phyloP scores from a whole-genome alignment of 75 land plant genomes.

The Sequoia sempervirens region DNA sequence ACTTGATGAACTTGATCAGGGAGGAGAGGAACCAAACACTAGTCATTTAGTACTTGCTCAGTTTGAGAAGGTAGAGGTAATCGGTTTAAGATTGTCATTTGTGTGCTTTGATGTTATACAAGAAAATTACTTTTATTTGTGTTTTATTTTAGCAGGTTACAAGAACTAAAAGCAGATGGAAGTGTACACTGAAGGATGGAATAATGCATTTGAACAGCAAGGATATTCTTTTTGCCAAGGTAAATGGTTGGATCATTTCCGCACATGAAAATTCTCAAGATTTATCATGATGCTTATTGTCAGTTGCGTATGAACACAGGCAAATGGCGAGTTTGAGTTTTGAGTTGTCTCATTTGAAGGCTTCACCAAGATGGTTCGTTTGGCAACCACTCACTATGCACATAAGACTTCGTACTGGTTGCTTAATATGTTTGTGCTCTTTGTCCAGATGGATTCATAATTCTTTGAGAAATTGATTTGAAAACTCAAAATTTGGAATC shows the following conservation, averaged over 20 bases:
- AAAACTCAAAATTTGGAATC: constrained; percentile 9
- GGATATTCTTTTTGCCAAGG: constrained; percentile 96
- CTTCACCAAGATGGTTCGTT: not conserved
- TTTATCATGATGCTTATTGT: not conserved
- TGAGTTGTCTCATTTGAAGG: constrained; percentile 14
- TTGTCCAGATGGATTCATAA: not conserved
- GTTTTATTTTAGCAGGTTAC: constrained; percentile 58
- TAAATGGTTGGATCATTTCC: constrained; percentile 13
- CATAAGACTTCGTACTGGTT: not conserved
- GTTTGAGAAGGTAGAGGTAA: constrained; percentile 83
- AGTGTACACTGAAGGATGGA: constrained; percentile 95
- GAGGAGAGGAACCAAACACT: constrained; percentile 70
- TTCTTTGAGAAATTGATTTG: not conserved
- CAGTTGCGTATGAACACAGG: constrained; percentile 21
- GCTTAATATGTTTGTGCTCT: not conserved
- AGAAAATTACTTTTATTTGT: not conserved
- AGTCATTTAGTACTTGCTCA: constrained; percentile 91
- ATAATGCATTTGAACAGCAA: constrained; percentile 88
- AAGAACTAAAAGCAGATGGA: constrained; percentile 95
- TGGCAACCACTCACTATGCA: not conserved
- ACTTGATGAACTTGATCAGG: constrained; percentile 76
- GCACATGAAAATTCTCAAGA: not conserved
- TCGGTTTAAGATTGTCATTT: not conserved
- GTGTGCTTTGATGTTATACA: not conserved
- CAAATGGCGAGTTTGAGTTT: constrained; percentile 57